A percentile compares a stretch with the other conserved stretches of the same genome.
Conservation (phyloP, 768 basidiomycete genomes). For the Lentinula sp. region DNA sequence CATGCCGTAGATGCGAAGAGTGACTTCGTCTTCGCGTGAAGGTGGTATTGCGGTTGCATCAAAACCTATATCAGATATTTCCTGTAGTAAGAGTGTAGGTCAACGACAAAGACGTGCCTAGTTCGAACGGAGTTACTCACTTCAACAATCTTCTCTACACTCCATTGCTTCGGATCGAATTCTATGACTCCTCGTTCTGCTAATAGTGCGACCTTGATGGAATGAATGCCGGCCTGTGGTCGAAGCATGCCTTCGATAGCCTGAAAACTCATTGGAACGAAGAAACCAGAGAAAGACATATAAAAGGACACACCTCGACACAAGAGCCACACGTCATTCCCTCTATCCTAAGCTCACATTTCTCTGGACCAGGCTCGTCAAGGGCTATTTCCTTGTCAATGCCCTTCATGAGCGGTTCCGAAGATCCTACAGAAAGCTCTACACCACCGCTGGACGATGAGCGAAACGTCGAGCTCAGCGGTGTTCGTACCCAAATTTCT, state of each 20-base stretch:
- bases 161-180: constrained; percentile 83
- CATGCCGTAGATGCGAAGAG: constrained; percentile 86
- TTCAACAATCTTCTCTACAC: constrained; percentile 66
- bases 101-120: constrained; percentile 7
- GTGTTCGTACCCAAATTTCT: constrained; percentile 8
- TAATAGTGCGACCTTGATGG: constrained; percentile 92
- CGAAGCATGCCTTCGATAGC: constrained; percentile 83
- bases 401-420: constrained; percentile 16
- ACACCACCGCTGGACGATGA: constrained; percentile 6
- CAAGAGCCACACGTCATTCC: constrained; percentile 91
- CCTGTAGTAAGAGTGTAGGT: constrained; percentile 37
- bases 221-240: constrained; percentile 82
- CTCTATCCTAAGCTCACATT: constrained; percentile 76
- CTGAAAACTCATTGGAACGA: constrained; percentile 24
- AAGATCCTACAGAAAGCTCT: constrained; percentile 12
- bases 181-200: constrained; percentile 91
- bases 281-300: background rate
- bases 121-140: constrained; percentile 37
- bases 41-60: constrained; percentile 76
- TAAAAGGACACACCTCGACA: constrained; percentile 57
- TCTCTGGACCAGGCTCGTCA: constrained; percentile 29
- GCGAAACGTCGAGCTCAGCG: constrained; percentile 6
- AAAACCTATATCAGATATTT: constrained; percentile 91
- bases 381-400: constrained; percentile 18
- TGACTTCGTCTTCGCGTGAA: constrained; percentile 57